Evolutionary conservation across 1,284 basidiomycete species (phyloP).

Genomic region (Trichosporon sp.): DNA sequence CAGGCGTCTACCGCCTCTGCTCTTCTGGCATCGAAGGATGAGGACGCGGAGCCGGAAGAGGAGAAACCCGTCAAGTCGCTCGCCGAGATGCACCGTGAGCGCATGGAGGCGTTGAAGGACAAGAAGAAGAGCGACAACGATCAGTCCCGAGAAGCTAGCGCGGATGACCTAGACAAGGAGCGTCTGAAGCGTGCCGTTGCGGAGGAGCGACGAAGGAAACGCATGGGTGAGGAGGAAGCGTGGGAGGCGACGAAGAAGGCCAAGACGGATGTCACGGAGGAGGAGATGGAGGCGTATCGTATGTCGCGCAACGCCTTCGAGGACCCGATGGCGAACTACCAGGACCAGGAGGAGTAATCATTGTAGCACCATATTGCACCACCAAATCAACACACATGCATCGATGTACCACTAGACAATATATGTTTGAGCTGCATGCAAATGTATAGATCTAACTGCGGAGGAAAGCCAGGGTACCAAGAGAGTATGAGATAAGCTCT

Average conservation of each 20-base stretch:
- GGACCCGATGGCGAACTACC: conserved; percentile 50
- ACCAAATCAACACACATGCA: conserved; percentile 4
- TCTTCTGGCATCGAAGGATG: conserved; percentile 53
- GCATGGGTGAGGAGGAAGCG: conserved; percentile 55
- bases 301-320: conserved; percentile 42
- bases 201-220: conserved; percentile 73
- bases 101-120: conserved; percentile 8
- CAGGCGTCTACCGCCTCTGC: conserved; percentile 63
- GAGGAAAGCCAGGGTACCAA: conserved; percentile 47
- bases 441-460: conserved; percentile 8
- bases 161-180: conserved; percentile 63
- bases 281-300: conserved; percentile 64
- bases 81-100: conserved; percentile 42
- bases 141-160: conserved; percentile 48
- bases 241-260: conserved; percentile 46
- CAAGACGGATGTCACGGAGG: conserved; percentile 74
- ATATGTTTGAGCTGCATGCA: neutral
- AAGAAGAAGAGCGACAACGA: conserved; percentile 31
- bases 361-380: conserved; percentile 3
- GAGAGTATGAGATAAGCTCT: conserved; percentile 45
- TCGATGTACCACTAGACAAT: conserved; percentile 4
- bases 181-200: conserved; percentile 62
- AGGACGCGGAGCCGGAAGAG: conserved; percentile 19
- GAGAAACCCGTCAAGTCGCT: conserved; percentile 32
- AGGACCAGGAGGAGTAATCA: conserved; percentile 26